A percentile compares a stretch with the other conserved stretches of the same genome.
phyloP scores from a whole-genome alignment of 345 rosid species.

The Eutrema japonicum region DNA sequence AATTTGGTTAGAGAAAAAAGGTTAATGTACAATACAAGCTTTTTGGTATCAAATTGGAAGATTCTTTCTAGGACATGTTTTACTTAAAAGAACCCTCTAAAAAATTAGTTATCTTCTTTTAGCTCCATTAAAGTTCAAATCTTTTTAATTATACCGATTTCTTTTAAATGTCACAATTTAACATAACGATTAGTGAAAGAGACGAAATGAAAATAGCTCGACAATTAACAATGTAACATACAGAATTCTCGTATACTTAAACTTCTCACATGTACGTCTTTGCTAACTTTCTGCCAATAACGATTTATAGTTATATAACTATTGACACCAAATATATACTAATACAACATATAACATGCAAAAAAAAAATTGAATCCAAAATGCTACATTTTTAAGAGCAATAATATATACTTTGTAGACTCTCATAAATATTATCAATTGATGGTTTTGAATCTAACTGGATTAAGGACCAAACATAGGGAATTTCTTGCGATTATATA shows the following conservation, averaged over 20 bases:
- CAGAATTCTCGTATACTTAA: too few species aligned
- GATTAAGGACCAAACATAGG: neutral
- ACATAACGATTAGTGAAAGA: neutral
- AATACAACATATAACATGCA: neutral
- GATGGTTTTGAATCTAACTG: neutral
- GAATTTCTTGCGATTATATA: neutral
- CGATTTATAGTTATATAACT: too few species aligned
- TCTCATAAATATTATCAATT: neutral
- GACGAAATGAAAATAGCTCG: too few species aligned
- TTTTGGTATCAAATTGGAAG: neutral
- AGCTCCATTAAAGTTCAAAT: neutral
- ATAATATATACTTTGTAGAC: neutral
- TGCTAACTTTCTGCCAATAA: too few species aligned
- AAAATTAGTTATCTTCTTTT: neutral
- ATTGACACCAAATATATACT: too few species aligned
- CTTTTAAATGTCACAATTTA: neutral
- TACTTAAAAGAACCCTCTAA: neutral
- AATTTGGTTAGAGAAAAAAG: neutral
- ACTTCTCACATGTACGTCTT: too few species aligned
- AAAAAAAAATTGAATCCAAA: neutral
- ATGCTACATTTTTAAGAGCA: too few species aligned
- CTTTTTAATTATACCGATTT: neutral
- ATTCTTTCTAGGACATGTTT: slow-evolving; percentile 3
- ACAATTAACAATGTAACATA: too few species aligned
- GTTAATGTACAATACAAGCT: neutral